Base-by-base conservation (phyloP, 108 stramenopile genomes). In the Pseudonitzschia delicatissima region DNA sequence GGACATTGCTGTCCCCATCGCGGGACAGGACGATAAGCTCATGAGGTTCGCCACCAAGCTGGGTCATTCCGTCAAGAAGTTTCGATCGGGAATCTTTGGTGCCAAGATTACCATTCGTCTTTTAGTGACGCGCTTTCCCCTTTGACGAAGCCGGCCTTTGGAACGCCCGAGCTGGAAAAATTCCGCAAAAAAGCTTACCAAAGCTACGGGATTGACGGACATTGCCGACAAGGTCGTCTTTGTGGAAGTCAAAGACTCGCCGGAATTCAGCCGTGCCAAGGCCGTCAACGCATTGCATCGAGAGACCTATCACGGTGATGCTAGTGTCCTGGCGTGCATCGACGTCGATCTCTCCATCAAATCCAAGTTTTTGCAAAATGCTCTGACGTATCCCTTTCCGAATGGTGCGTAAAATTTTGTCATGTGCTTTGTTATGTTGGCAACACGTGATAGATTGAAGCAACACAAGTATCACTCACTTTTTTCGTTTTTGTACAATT, bases 201-300 rank as follows among this genome's bases (percentile, higher is more conserved):
- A 63, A 37, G 48, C 32, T 39, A 40, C 70, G 1, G 62, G 45
- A 29, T 52, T 71, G 1, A 15, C 36, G 13, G 44, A 49, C n/a
- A 12, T 37, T 13, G 70, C 31, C 35, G 70, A 63, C 29, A 25
- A 48, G 13, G 62, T 71, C 3, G 40, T 57, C 12, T 62, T 63
- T 55, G 62, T 71, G 9, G 25, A 50, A 11, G 70, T 62, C 7
- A 39, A 71, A 18, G 29, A 37, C 5, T 25, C 23, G 29, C 25
- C 49, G 33, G 25, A 61, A 61, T 71, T 63, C 9, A 63, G 31
- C 55, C 70, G 70, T n/a, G 70, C 70, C 49, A 71, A 71, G 31
- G 71, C 71, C 6, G 26, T 72, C 8, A 66, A 65, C 59, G 57
- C 57, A 15, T 39, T 72, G 63, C 71, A 72, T 57, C 45, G 27